A percentile compares a stretch with the other conserved stretches of the same genome.
These are phyloP conservation scores for Phytophthora fragariae DNA, from an alignment of 352 stramenopile species.

Conservation along the genomic window DNA sequence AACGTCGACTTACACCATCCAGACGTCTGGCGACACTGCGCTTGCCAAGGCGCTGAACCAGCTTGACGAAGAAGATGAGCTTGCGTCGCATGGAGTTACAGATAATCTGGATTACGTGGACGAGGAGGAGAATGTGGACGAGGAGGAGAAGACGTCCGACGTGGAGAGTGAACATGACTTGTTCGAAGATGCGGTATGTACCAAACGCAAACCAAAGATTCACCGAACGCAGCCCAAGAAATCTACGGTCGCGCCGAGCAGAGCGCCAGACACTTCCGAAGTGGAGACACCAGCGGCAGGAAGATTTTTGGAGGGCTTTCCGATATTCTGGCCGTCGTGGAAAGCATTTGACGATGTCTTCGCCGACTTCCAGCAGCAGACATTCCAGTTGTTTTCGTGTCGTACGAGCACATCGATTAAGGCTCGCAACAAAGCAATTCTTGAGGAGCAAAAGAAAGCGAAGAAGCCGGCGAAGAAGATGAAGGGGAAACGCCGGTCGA, in stretches of 20 bases:
- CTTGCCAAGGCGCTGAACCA: not conserved
- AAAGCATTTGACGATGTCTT: not conserved
- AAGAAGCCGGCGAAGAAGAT: not conserved
- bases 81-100: not conserved
- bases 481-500: not conserved
- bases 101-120: not conserved
- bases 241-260: no score
- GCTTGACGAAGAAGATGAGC: not conserved
- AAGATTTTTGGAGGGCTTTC: not conserved
- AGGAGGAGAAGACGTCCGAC: not conserved
- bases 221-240: no score
- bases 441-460: not conserved
- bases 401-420: not conserved
- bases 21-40: not conserved
- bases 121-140: no score
- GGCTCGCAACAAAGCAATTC: not conserved
- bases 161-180: not conserved
- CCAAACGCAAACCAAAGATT: no score
- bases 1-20: not conserved
- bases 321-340: not conserved
- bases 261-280: no score
- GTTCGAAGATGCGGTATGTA: no score
- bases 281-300: not conserved
- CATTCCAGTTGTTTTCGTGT: not conserved
- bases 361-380: not conserved